Conservation (phyloP, 1,284 basidiomycete species). For the Pulveroboletus sp. region DNA sequence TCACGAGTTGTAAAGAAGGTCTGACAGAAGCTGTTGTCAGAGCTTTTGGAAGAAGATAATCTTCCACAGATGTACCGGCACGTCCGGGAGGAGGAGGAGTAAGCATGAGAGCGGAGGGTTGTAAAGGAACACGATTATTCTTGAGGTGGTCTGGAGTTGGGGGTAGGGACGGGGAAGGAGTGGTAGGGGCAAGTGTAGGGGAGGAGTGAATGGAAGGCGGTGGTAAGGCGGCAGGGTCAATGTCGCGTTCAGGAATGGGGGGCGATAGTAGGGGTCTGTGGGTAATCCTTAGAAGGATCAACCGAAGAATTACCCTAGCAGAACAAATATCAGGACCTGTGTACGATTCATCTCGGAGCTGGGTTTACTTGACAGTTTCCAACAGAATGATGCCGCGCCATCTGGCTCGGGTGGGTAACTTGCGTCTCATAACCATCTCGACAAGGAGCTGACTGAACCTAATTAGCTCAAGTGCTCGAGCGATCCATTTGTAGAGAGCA, state of each 20-base stretch:
- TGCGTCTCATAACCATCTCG: slow-evolving; percentile 83
- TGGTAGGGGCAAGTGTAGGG: slow-evolving; percentile 59
- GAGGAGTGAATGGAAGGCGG: slow-evolving; percentile 55
- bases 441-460: slow-evolving; percentile 79
- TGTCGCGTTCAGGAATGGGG: slow-evolving; percentile 82
- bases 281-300: slow-evolving; percentile 71
- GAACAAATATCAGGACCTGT: slow-evolving; percentile 8
- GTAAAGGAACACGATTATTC: slow-evolving; percentile 73
- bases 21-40: slow-evolving; percentile 70
- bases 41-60: slow-evolving; percentile 78
- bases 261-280: slow-evolving; percentile 72
- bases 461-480: slow-evolving; percentile 71
- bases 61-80: slow-evolving; percentile 62
- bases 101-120: slow-evolving; percentile 53
- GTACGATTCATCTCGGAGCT: neutral
- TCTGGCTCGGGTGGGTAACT: slow-evolving; percentile 56
- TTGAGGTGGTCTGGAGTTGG: slow-evolving; percentile 72
- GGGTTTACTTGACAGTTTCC: slow-evolving; percentile 77
- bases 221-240: slow-evolving; percentile 72
- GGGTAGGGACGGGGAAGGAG: slow-evolving; percentile 51
- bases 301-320: slow-evolving; percentile 68
- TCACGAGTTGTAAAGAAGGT: slow-evolving; percentile 63
- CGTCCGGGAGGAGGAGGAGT: slow-evolving; percentile 51
- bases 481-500: slow-evolving; percentile 70
- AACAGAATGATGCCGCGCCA: slow-evolving; percentile 77